These are phyloP conservation scores for Zoysia pacifica DNA, from an alignment of 176 grass and related monocot species.

Conservation along the genomic window DNA sequence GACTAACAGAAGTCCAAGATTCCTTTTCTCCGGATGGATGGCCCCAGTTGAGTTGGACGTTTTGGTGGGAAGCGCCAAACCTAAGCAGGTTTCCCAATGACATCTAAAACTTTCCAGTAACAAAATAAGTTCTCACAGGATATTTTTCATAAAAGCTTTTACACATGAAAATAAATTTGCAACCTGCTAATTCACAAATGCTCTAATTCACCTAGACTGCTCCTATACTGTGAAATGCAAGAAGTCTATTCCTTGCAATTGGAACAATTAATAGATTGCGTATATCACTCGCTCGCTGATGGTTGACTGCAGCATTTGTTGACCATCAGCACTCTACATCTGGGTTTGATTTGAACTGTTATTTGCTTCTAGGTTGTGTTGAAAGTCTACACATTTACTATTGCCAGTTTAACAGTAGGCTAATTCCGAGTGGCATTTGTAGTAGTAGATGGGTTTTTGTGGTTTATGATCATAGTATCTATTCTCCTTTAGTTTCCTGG, in stretches of 20 bases:
- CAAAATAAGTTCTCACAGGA: not conserved
- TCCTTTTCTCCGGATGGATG: conserved; percentile 48
- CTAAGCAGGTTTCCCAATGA: conserved; percentile 45
- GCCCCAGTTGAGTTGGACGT: conserved; percentile 43
- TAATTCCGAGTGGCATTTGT: not conserved
- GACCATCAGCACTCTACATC: not conserved
- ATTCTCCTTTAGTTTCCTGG: not conserved
- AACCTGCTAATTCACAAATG: conserved; percentile 16
- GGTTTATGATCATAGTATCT: not conserved
- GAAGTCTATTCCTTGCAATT: conserved; percentile 25
- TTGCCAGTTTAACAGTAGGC: not conserved
- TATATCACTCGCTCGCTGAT: conserved; percentile 29
- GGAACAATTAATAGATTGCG: conserved; percentile 16
- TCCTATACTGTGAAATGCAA: conserved; percentile 16
- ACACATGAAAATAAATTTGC: conserved; percentile 8
- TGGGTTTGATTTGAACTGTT: not conserved
- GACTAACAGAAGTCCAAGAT: conserved; percentile 70
- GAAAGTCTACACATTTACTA: not conserved
- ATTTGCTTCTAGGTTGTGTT: not conserved
- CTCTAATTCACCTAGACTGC: not conserved
- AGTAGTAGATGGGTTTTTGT: not conserved
- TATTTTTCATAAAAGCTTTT: not conserved
- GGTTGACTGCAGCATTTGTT: not conserved
- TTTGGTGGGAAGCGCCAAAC: conserved; percentile 59
- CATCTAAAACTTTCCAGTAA: conserved; percentile 26